Evolutionary conservation across 2,329 filamentous ascomycete genomes (phyloP), one percentile per base, ranked within the genome.

Genomic region (Colletotrichum sp.): DNA sequence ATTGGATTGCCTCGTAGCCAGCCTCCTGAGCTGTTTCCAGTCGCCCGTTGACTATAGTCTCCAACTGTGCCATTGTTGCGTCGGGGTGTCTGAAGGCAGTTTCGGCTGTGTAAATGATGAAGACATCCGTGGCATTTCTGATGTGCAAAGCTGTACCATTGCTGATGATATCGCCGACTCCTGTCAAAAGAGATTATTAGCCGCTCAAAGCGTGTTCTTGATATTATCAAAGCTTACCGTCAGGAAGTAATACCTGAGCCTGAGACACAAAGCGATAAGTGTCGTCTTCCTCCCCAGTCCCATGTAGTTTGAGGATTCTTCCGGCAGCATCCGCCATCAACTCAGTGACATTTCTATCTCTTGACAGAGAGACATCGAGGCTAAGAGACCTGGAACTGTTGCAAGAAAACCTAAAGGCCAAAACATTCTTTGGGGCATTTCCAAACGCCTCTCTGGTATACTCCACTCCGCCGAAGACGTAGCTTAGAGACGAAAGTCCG

Each of bases 351-450:
- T 52, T 70, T 14, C 8, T 18, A 14, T 55, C 28, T 21, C 36
- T 70, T 16, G 57, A 52, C 9, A 70, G 7, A 8, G 57, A 26
- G n/a, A 34, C 26, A 2, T 70, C 28, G 4, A 70, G 34, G 36
- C 61, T 48, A 9, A 63, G 18, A 16, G 52, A 74, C 4, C 76
- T 66, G 13, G 78, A 68, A 48, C 78, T 68, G 57, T 70, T 78
- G 4, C 78, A 78, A 12, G 70, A 75, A n/a, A 80, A 18, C 10
- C 75, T 77, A 30, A 80, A 77, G 12, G 68, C 79, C 18, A 81
- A 57, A 4, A 81, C 70, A 48, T 79, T 74, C 30, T 78, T 74
- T 21, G 80, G 80, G 48, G 77, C 71, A 64, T 76, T 80, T 14
- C 75, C 76, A 34, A 81, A 52, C 36, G 70, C 73, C 57, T 81